A percentile compares a stretch with the other conserved stretches of the same genome.
These are phyloP conservation scores for Corynespora cassiicola DNA, from an alignment of 2,329 filamentous ascomycete genomes.

Conservation along the genomic window DNA sequence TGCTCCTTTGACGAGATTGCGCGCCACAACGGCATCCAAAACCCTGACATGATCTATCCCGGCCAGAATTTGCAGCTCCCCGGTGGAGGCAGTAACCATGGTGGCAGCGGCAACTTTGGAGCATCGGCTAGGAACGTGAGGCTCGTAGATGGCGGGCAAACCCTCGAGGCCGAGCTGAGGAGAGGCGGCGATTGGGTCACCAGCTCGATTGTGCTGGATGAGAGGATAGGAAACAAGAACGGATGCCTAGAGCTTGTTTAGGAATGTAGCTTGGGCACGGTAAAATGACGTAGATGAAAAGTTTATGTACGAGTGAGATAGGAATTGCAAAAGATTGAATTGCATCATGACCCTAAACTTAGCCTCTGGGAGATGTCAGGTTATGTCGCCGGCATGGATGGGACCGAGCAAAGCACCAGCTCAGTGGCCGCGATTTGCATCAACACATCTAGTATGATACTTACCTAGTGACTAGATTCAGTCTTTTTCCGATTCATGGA, in stretches of 20 bases:
- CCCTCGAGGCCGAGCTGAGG: constrained; percentile 26
- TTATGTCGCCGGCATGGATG: neutral
- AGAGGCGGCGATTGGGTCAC: constrained; percentile 23
- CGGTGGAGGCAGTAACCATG: constrained; percentile 17
- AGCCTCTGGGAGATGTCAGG: neutral
- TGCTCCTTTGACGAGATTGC: constrained; percentile 34
- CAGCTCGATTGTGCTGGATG: constrained; percentile 27
- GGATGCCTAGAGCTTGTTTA: constrained; percentile 31
- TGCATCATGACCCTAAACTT: neutral
- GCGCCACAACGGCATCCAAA: constrained; percentile 31
- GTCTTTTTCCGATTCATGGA: too few species aligned
- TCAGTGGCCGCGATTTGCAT: too few species aligned
- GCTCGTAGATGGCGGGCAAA: constrained; percentile 27
- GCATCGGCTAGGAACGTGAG: constrained; percentile 27
- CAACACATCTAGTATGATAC: too few species aligned
- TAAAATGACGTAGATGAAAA: constrained; percentile 23
- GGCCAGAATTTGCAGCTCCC: constrained; percentile 32
- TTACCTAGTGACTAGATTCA: too few species aligned
- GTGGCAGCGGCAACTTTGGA: constrained; percentile 29
- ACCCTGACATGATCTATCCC: constrained; percentile 34
- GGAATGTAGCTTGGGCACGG: constrained; percentile 9
- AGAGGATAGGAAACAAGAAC: constrained; percentile 30
- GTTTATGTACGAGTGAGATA: constrained; percentile 18
- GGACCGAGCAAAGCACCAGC: too few species aligned
- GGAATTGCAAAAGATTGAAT: constrained; percentile 2